Percentiles rank a stretch among this genome's conserved stretches.
Conservation (phyloP, 75 land plant genomes). For the Sequoia sempervirens region DNA sequence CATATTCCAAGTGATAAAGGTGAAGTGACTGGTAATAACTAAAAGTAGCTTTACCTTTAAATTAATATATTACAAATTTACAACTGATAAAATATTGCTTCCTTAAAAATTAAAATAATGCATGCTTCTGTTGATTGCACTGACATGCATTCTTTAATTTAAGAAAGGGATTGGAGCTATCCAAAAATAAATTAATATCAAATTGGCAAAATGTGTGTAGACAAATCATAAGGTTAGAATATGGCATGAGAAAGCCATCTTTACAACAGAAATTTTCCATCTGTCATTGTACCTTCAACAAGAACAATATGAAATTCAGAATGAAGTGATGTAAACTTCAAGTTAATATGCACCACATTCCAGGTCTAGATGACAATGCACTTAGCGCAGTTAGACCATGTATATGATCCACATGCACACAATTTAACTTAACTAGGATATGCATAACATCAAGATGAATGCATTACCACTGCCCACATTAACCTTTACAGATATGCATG, state of each 20-base stretch:
- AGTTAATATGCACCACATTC: neutral
- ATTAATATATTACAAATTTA: neutral
- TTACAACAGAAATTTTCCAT: neutral
- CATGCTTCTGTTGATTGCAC: neutral
- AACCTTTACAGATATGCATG: neutral
- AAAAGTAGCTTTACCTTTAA: neutral
- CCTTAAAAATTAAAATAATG: neutral
- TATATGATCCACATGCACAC: neutral
- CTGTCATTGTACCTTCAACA: neutral
- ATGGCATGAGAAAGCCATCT: neutral
- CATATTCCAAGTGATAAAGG: too few relatives aligned
- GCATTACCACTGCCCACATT: neutral
- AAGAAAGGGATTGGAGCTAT: neutral
- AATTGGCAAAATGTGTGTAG: neutral
- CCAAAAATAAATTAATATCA: neutral
- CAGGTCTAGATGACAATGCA: neutral
- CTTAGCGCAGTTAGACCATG: neutral
- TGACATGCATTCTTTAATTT: neutral
- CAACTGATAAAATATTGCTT: neutral
- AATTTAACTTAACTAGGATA: neutral
- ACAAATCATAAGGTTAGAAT: neutral
- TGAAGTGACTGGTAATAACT: neutral
- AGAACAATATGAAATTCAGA: neutral
- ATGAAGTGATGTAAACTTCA: neutral
- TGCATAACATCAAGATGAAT: neutral